Conservation (phyloP, 192 early-diverging fungal species). For the Lunasporangiospora selenospora region DNA sequence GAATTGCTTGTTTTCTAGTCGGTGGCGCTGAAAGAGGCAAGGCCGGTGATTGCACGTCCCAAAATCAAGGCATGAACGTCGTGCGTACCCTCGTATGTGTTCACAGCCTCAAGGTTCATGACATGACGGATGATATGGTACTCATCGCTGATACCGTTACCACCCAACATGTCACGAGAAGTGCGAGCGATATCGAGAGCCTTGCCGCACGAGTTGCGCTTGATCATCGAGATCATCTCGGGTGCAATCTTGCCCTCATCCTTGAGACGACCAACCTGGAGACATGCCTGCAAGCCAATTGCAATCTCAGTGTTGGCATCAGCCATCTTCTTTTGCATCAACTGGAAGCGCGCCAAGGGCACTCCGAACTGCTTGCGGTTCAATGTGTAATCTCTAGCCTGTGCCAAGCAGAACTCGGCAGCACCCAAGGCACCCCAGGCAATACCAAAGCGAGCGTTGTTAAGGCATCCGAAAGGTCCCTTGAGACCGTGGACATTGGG, state of each 20-base stretch:
- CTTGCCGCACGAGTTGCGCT: conserved; percentile 96
- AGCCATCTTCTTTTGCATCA: conserved; percentile 97
- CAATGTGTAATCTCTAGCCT: conserved; percentile 91
- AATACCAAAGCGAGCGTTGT: conserved; percentile 97
- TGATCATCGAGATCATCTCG: conserved; percentile 97
- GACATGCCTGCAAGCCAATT: conserved; percentile 84
- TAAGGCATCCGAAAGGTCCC: conserved; percentile 97
- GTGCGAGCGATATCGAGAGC: conserved; percentile 90
- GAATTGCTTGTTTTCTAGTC: conserved; percentile 7
- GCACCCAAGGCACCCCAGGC: conserved; percentile 97
- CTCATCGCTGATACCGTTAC: conserved; percentile 95
- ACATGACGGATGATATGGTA: conserved; percentile 97
- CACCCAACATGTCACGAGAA: conserved; percentile 92
- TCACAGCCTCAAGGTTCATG: conserved; percentile 90
- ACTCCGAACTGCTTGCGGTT: conserved; percentile 93
- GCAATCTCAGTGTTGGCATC: conserved; percentile 94
- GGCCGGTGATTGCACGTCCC: conserved; percentile 93
- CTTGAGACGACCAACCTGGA: conserved; percentile 94
- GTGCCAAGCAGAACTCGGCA: conserved; percentile 88
- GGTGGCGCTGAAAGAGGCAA: conserved; percentile 69
- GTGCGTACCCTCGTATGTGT: conserved; percentile 97
- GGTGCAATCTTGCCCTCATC: conserved; percentile 84
- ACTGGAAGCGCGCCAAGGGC: conserved; percentile 91
- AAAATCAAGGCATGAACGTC: conserved; percentile 95
- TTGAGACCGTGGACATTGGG: conserved; percentile 90